Evolutionary conservation across 768 basidiomycete species (phyloP), one percentile per base, ranked within the genome.

Genomic region (Royoungia palumana): DNA sequence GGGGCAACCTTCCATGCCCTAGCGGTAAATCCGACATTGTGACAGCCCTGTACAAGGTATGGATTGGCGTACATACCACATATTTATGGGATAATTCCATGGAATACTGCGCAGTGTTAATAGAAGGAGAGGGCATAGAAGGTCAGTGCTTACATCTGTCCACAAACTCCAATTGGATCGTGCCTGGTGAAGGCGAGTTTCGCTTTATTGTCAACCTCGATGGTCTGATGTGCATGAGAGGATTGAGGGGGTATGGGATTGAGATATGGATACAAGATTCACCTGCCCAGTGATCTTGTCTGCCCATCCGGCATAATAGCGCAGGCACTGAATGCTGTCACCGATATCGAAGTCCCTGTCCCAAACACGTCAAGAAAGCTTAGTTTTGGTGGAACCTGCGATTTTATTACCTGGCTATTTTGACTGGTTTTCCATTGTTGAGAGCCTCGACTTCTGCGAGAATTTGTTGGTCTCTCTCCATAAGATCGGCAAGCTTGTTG

Each of bases 291-390:
- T 71, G 43, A 96, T 85, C 72, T 97, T 98, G 73, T 97, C 94
- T 9, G 91, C 90, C 88, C 89, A 94, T 20, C 94, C 94, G 34
- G 92, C 94, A 63, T 94, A 96, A 71, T 97, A 96, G 42, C 90
- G 78, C 44, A 92, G 69, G 61, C 88, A 90, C 56, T 81, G 81
- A 17, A 91, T 71, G 51, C 74, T 84, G 62, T 92, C 89, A 35
- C 80, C 82, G 35, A 93, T 86, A 64, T 93, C 89, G 53, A 80
- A 83, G 63, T 89, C 88, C 64, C 89, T 89, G 54, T n/a, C 0
- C 30, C 41, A 49, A 21, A 24, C 1, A 17, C 36, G 53, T 49
- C 41, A 53, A 43, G 41, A 41, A 28, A 28, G 32, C 32, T 41
- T 25, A 13, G 25, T 36, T 21, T 34, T 53, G 71, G 30, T 5